phyloP scores from a whole-genome alignment of 2,329 filamentous ascomycete species.

The Diatrype stigma region DNA sequence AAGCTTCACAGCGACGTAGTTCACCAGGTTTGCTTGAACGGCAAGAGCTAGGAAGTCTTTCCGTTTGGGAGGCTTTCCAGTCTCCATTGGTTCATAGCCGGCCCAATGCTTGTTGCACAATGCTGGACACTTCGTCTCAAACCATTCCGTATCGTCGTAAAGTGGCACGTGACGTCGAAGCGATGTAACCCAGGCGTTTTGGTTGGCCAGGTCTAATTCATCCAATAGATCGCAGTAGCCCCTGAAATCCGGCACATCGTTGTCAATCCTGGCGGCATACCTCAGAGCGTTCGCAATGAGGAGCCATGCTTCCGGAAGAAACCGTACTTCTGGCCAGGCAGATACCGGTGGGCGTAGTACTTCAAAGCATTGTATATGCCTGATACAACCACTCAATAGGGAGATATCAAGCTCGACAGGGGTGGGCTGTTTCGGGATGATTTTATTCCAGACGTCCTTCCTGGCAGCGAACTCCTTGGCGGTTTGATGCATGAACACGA shows the following conservation, averaged over 20 bases:
- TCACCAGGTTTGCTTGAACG: conserved; percentile 26
- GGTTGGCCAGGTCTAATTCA: conserved; percentile 25
- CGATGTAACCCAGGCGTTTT: conserved; percentile 22
- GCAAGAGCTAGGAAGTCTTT: conserved; percentile 26
- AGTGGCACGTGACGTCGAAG: conserved; percentile 25
- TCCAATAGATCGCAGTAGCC: conserved; percentile 24
- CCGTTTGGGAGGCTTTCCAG: conserved; percentile 28
- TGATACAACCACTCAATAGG: conserved; percentile 25
- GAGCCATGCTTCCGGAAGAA: conserved; percentile 28
- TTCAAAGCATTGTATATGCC: conserved; percentile 25
- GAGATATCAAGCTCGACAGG: conserved; percentile 23
- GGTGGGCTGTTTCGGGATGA: conserved; percentile 16
- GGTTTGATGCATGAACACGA: conserved; percentile 29
- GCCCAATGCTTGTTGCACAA: conserved; percentile 26
- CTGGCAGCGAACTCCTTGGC: conserved; percentile 28
- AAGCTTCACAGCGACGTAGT: conserved; percentile 21
- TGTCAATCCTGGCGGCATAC: conserved; percentile 25
- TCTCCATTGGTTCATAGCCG: conserved; percentile 29
- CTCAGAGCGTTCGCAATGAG: conserved; percentile 26
- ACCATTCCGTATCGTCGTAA: conserved; percentile 29
- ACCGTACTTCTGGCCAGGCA: conserved; percentile 26
- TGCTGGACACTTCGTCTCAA: conserved; percentile 21
- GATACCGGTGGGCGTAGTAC: conserved; percentile 21
- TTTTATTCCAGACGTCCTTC: conserved; percentile 24
- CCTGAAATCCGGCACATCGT: conserved; percentile 14